Evolutionary conservation across 2,329 filamentous ascomycete genomes (phyloP), one percentile per base, ranked within the genome.

Genomic region (Trichophyton simii): DNA sequence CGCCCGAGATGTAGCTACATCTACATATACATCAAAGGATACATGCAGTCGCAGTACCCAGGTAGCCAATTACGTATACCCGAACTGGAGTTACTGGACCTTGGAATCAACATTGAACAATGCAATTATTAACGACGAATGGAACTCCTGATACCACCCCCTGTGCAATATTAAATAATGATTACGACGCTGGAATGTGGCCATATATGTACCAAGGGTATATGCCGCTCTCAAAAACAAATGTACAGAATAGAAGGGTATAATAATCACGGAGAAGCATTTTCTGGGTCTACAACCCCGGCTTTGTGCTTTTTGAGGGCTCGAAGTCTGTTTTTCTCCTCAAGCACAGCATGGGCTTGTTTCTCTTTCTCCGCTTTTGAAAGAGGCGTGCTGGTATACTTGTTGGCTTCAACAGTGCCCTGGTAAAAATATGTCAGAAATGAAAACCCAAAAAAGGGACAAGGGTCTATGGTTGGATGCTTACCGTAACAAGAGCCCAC

Each of bases 401-500:
- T 69, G 31, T 69, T 65, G 7, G 63, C 62, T n/a, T 68, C 62
- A 15, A 72, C 60, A 9, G 63, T 67, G 18, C 69, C 66, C 69
- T 71, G 25, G 28, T 41, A 34, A 38, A 38, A 20, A 44, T 13
- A 28, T 13, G 8, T 28, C 44, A 44, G 28, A 8, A 13, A 38
- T 38, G 34, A 36, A 15, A 6, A 13, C 7, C 20, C 28, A 38
- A 9, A 3, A 3, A 34, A 41, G 57, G 25, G 63, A 18, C 11
- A 58, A 31, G 28, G 60, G n/a, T 1, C 52, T 15, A 18, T 15
- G 18, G 52, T 20, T 25, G 58, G n/a, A 60, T 22, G 60, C 63
- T 54, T 63, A 70, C 69, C 63, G 66, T 72, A 8, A 70, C 13
- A 13, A 71, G n/a, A 22, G 69, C 71, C 67, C 69, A 72, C 1